phyloP scores from a whole-genome alignment of 345 rosid species.

The Kernera saxatilis region DNA sequence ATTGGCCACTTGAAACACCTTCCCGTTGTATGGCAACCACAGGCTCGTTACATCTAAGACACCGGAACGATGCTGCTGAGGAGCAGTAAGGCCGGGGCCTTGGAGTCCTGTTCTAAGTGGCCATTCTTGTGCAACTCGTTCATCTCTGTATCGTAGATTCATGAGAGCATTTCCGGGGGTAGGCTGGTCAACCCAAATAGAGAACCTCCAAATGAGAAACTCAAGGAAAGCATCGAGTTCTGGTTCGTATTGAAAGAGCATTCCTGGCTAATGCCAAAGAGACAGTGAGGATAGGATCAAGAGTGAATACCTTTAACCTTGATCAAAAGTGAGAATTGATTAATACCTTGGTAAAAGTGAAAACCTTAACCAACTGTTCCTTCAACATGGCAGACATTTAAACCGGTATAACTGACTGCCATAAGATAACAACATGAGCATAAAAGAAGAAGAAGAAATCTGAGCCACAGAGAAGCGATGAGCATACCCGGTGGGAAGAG shows the following conservation, averaged over 20 bases:
- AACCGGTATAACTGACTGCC: conserved; percentile 59
- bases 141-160: conserved; percentile 92
- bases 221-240: conserved; percentile 98
- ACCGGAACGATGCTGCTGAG: conserved; percentile 68
- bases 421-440: background rate
- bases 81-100: conserved; percentile 84
- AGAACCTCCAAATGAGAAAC: conserved; percentile 98
- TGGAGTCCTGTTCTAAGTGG: conserved; percentile 91
- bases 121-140: conserved; percentile 44
- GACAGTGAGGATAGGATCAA: conserved; percentile 23
- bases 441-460: background rate
- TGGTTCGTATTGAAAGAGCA: conserved; percentile 98
- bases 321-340: background rate
- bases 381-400: conserved; percentile 98
- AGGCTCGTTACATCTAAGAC: conserved; percentile 68
- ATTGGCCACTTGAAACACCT: conserved; percentile 31
- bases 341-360: conserved; percentile 83
- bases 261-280: conserved; percentile 93
- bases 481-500: conserved; percentile 46
- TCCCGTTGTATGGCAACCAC: conserved; percentile 86
- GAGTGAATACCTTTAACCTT: no score
- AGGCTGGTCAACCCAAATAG: conserved; percentile 99
- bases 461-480: background rate
- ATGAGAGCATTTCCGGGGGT: conserved; percentile 93
- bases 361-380: conserved; percentile 89